Evolutionary conservation across 106 monocot genomes (phyloP), one percentile per base, ranked within the genome.

Genomic region (Apostasia shenzhenica): DNA sequence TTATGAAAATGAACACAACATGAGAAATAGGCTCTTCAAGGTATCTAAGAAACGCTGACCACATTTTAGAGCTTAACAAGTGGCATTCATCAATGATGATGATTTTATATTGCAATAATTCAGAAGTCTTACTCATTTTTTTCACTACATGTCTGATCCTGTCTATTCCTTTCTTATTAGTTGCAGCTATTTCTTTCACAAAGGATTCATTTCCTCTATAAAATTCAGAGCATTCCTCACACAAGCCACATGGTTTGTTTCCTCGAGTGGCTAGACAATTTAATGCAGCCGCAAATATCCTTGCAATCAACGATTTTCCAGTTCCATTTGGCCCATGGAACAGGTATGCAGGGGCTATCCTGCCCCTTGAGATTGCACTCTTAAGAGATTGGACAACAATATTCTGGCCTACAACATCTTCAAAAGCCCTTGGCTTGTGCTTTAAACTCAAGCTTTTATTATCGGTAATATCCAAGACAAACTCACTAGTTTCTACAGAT

Each of bases 241-340:
- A 91, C 47, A 74, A 75, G 2, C 79, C 73, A 69, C 90, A 91
- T 39, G 90, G 90, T 41, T 79, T 86, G 45, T 76, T 81, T 14
- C 81, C 75, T 72, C 75, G 79, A 60, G 66, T 63, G 44, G 79
- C 73, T 5, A 72, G 57, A 71, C 90, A 91, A 76, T 91, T 91
- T 62, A 91, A 78, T n/a, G 86, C 83, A 59, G 81, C 79, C 49
- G 90, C 76, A 79, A 86, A 91, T 60, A 91, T 67, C 59, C 83
- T 86, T 56, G 90, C 86, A 60, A 54, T 71, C 11, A 81, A 79
- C 57, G 86, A 81, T 76, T 91, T 91, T 47, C 90, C 90, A 5
- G 83, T 91, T 61, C 90, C 90, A 56, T 78, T 79, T 40, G 86
- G 85, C 8, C 90, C 90, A 59, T 91, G 81, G 75, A 91, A 91